A percentile compares a stretch with the other conserved stretches of the same genome.
Evolutionary conservation across 208 protist species (phyloP).

Genomic region (Crithidia acanthocephali): DNA sequence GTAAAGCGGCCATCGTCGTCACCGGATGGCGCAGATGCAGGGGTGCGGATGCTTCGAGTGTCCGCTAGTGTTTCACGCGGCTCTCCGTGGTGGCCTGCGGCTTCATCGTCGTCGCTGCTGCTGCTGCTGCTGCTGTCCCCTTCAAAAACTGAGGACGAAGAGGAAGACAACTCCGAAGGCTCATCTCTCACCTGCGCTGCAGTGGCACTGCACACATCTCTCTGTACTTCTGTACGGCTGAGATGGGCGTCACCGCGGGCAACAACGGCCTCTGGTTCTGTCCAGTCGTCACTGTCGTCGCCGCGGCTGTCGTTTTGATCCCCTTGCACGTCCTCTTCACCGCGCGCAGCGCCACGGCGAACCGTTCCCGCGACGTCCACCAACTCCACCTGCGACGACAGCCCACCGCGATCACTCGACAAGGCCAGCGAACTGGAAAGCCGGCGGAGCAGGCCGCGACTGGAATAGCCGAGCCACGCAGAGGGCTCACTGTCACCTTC

Average conservation of each 20-base stretch:
- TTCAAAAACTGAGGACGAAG: no score
- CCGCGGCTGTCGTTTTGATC: not conserved
- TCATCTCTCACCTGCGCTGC: no score
- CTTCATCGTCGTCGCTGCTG: not conserved
- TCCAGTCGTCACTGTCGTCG: not conserved
- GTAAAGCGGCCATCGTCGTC: conserved; percentile 14
- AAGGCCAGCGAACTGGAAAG: conserved; percentile 21
- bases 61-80: not conserved
- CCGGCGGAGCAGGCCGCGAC: conserved; percentile 3
- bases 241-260: not conserved
- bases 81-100: not conserved
- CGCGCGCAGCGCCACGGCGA: not conserved
- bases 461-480: conserved; percentile 10
- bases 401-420: conserved; percentile 15
- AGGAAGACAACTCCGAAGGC: no score
- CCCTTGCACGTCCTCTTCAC: not conserved
- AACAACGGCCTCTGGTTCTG: not conserved
- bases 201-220: no score
- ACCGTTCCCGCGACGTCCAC: not conserved
- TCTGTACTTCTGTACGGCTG: not conserved
- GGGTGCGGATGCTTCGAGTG: no score
- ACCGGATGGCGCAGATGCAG: not conserved
- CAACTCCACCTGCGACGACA: conserved; percentile 8
- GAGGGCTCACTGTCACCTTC: not conserved
- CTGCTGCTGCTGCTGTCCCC: not conserved